Evolutionary conservation across 352 stramenopile species (phyloP).

Genomic region (Phytophthora meadii): DNA sequence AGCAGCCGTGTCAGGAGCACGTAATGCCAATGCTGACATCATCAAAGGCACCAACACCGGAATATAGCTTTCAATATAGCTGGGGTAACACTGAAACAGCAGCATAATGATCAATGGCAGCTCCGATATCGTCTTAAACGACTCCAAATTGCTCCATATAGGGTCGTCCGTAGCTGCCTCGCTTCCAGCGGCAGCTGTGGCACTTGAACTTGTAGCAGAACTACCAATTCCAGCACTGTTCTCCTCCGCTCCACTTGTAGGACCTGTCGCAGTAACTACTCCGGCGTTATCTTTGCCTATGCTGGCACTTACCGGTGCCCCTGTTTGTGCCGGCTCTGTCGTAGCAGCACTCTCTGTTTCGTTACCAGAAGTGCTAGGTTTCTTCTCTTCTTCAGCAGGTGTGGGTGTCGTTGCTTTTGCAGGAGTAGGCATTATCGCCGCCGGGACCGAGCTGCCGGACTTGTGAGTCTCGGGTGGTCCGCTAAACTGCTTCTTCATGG

Average conservation of each 20-base stretch:
- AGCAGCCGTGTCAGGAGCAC: constrained; percentile 65
- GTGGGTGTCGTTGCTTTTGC: constrained; percentile 21
- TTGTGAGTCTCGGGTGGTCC: constrained; percentile 49
- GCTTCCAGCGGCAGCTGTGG: not conserved
- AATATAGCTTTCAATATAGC: constrained; percentile 96
- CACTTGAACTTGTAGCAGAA: not conserved
- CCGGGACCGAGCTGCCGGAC: constrained; percentile 23
- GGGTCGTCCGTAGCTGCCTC: constrained; percentile 43
- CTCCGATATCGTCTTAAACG: constrained; percentile 97
- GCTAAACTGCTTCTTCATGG: constrained; percentile 88
- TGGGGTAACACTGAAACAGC: constrained; percentile 98
- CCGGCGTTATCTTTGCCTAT: constrained; percentile 7
- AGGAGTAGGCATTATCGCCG: constrained; percentile 29
- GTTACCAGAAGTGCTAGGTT: constrained; percentile 4
- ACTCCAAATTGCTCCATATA: constrained; percentile 88
- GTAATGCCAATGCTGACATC: constrained; percentile 94
- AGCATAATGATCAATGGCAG: constrained; percentile 98
- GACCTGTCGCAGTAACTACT: constrained; percentile 7
- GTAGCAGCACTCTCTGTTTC: constrained; percentile 13
- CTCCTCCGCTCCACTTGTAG: constrained; percentile 12
- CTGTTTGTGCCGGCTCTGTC: constrained; percentile 11
- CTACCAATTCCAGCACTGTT: constrained; percentile 15
- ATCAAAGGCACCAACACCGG: constrained; percentile 96
- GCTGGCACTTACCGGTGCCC: constrained; percentile 2
- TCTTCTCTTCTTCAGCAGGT: constrained; percentile 15